These are phyloP conservation scores for Bipolaris victoriae DNA, from an alignment of 2,329 filamentous ascomycete species.

Conservation along the genomic window DNA sequence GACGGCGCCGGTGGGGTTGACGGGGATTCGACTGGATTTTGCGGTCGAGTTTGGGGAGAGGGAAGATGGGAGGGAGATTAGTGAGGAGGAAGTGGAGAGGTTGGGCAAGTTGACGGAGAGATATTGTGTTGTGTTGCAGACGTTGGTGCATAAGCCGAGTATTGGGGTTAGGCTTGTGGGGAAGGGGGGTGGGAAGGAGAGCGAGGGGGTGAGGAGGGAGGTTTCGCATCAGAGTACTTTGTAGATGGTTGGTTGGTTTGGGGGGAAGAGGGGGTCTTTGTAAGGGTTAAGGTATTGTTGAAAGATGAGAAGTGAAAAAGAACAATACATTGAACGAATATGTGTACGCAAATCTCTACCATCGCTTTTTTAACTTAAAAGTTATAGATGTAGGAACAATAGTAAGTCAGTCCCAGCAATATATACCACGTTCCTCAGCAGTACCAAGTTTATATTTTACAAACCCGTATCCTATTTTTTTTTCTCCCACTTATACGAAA, in stretches of 20 bases:
- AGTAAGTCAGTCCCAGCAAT: no score
- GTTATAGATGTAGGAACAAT: no score
- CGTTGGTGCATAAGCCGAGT: slow-evolving; percentile 40
- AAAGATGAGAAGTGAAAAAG: no score
- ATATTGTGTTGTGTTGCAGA: slow-evolving; percentile 55
- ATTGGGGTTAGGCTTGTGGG: slow-evolving; percentile 36
- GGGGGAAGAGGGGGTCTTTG: no score
- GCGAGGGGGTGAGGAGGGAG: slow-evolving; percentile 2
- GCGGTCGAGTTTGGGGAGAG: slow-evolving; percentile 48
- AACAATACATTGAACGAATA: no score
- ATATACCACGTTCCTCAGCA: no score
- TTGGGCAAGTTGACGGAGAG: slow-evolving; percentile 57
- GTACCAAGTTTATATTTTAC: no score
- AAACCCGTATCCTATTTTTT: no score
- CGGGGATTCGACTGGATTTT: slow-evolving; percentile 54
- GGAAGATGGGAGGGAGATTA: slow-evolving; percentile 45
- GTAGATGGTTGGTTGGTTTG: not conserved
- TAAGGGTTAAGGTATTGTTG: no score
- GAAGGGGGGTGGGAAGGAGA: slow-evolving; percentile 27
- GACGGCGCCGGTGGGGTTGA: slow-evolving; percentile 56
- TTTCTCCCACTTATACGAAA: no score
- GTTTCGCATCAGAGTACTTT: slow-evolving; percentile 8
- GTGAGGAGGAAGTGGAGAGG: slow-evolving; percentile 53
- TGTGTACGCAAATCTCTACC: no score
- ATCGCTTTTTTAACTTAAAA: no score